Evolutionary conservation across 1,139 yeast genomes (phyloP), one percentile per base, ranked within the genome.

Genomic region (Komagataea norvegica): DNA sequence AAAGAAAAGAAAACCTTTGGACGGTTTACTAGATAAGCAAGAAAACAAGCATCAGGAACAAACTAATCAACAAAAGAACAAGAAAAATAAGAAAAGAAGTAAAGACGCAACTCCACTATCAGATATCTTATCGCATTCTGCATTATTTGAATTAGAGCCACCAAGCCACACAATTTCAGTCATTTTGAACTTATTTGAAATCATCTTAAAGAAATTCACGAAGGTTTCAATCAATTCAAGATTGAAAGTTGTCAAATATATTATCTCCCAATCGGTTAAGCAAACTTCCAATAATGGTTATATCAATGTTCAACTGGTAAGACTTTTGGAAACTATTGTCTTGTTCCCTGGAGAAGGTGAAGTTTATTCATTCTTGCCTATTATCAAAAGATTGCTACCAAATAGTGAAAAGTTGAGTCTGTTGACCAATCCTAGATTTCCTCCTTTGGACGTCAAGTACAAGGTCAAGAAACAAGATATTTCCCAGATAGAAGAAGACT

Each of bases 341-440:
- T 52, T 83, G 33, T 73, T 72, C 50, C 94, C 95, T 3, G 84
- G 84, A 4, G 67, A 65, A 37, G 72, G 72, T 31, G 75, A 77
- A 43, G 59, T 64, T 19, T 70, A 74, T 29, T 78, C 86, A 9
- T 67, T 84, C 21, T 65, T 85, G 44, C 95, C 96, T 10, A 78
- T 87, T 45, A 81, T 84, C 1, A 60, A 74, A n/a, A 59, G 68
- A 3, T 41, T 66, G 11, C 37, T 67, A 24, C 59, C 62, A 37
- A 54, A 59, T 25, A 63, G 66, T 37, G 63, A 61, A 23, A 62
- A 70, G 5, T 58, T 85, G 47, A 77, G 79, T 53, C 69, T 78
- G 3, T 66, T 86, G 51, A 71, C 77, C 43, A 84, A 84, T 51
- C 95, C 96, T 26, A 68, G 93, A 48, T 74, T 87, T 48, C 96